phyloP scores from a whole-genome alignment of 768 basidiomycete genomes.

The Termitomyces heimii region DNA sequence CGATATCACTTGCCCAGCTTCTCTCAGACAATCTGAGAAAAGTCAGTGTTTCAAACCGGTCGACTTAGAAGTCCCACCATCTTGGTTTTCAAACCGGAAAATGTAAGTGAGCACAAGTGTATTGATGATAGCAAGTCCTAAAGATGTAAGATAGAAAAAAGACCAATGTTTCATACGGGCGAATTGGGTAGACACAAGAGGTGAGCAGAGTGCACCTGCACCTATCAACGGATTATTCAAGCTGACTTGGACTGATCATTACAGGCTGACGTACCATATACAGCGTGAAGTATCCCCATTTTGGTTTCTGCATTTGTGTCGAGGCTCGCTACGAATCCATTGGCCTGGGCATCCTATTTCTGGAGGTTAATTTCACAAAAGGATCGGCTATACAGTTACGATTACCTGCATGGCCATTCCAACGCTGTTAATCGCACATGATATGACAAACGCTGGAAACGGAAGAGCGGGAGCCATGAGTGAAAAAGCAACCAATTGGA shows the following conservation, averaged over 20 bases:
- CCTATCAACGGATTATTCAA: conserved; percentile 29
- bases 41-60: background rate
- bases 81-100: conserved; percentile 65
- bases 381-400: background rate
- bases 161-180: conserved; percentile 62
- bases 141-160: conserved; percentile 67
- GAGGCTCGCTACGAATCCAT: conserved; percentile 60
- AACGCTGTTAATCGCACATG: conserved; percentile 22
- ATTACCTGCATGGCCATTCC: conserved; percentile 28
- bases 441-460: conserved; percentile 46
- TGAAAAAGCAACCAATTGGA: conserved; percentile 38
- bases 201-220: conserved; percentile 59
- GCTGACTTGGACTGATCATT: too few species aligned
- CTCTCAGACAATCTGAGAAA: conserved; percentile 37
- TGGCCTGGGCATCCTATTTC: conserved; percentile 62
- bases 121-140: conserved; percentile 59
- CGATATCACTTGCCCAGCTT: conserved; percentile 38
- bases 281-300: conserved; percentile 65
- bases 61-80: conserved; percentile 36
- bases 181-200: conserved; percentile 80
- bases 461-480: conserved; percentile 43
- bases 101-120: conserved; percentile 42
- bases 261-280: conserved; percentile 39
- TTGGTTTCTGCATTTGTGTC: conserved; percentile 49
- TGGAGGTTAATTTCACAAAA: background rate